Conservation (phyloP, 441 rosid species). For the Syzygium malaccense region DNA sequence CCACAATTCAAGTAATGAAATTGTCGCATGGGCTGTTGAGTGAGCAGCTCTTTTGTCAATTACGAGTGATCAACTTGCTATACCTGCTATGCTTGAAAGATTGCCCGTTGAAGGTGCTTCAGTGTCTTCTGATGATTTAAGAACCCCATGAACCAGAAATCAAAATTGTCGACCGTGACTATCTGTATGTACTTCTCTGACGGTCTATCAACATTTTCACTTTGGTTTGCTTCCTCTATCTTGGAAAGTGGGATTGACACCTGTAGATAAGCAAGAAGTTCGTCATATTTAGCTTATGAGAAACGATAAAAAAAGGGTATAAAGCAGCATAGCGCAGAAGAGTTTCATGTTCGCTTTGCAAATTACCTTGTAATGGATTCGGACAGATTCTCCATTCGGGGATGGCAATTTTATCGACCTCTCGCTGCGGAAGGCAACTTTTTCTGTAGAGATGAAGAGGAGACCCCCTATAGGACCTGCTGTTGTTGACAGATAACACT, state of each 20-base stretch:
- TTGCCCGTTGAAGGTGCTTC: background rate
- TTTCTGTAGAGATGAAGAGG: constrained; percentile 12
- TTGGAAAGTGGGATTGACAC: background rate
- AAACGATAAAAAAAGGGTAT: background rate
- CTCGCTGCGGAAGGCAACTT: constrained; percentile 16
- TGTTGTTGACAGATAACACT: constrained; percentile 11
- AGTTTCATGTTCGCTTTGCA: background rate
- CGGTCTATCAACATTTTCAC: background rate
- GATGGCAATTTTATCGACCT: constrained; percentile 9
- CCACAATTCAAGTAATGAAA: background rate
- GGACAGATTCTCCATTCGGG: constrained; percentile 4
- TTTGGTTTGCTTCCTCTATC: background rate
- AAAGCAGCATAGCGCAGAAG: background rate
- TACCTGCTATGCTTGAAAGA: background rate
- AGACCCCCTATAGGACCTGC: constrained; percentile 12
- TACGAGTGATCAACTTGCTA: background rate
- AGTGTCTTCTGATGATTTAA: background rate
- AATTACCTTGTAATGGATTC: constrained; percentile 11
- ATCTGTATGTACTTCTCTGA: background rate
- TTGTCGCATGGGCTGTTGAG: background rate
- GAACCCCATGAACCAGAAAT: constrained; percentile 1
- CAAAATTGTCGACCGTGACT: background rate
- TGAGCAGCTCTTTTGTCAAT: background rate
- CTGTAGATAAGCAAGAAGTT: background rate
- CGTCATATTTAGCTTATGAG: background rate